phyloP scores from a whole-genome alignment of 129 eudicot genomes.

The Flaveria brownii region DNA sequence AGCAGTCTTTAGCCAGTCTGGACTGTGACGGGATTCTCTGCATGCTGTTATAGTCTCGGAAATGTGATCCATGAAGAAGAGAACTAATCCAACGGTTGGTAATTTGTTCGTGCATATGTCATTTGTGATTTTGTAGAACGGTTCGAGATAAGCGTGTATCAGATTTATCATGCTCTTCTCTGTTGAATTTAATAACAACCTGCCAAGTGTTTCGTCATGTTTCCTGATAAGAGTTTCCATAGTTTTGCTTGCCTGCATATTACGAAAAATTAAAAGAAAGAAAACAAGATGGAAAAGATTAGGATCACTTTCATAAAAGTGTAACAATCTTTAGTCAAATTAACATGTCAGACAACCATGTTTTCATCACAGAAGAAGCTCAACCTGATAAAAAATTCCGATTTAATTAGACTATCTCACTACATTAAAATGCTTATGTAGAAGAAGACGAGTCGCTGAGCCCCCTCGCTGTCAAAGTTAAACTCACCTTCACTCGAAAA shows the following conservation, averaged over 20 bases:
- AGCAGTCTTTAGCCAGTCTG: slow-evolving; percentile 83
- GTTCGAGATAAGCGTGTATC: slow-evolving; percentile 73
- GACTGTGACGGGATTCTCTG: slow-evolving; percentile 74
- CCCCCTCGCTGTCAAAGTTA: background rate
- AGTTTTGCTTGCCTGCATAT: slow-evolving; percentile 70
- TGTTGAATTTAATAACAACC: slow-evolving; percentile 57
- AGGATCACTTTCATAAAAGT: background rate
- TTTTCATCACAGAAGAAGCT: background rate
- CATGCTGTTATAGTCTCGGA: slow-evolving; percentile 71
- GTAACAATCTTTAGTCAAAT: slow-evolving; percentile 7
- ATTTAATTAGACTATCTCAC: background rate
- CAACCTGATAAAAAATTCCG: background rate
- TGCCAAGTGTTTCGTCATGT: slow-evolving; percentile 64
- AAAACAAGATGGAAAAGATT: background rate
- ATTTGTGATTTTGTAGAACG: slow-evolving; percentile 83
- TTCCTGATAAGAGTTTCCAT: slow-evolving; percentile 67
- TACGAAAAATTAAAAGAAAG: background rate
- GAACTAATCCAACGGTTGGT: slow-evolving; percentile 79
- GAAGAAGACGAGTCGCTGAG: background rate
- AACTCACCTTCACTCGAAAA: background rate
- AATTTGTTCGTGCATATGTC: slow-evolving; percentile 76
- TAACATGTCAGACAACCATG: background rate
- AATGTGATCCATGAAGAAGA: slow-evolving; percentile 97
- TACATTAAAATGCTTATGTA: background rate
- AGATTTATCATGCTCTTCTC: slow-evolving; percentile 72